Evolutionary conservation across 2,329 filamentous ascomycete genomes (phyloP), one percentile per base, ranked within the genome.

Genomic region (Albifimbria verrucaria): DNA sequence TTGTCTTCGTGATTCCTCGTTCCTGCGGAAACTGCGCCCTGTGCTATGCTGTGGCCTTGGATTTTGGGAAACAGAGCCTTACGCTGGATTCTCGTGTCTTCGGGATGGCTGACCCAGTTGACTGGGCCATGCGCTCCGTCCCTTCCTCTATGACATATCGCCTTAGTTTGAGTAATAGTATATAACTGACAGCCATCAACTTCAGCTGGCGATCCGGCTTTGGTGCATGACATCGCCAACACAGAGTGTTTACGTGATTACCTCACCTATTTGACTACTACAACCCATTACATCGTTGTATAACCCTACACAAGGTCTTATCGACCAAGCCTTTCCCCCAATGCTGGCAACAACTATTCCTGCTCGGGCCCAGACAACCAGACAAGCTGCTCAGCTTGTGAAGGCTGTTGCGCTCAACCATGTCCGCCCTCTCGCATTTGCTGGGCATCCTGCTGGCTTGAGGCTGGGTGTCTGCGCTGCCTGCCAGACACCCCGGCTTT

Each of bases 401-500:
- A 36, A 26, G 21, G 23, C 52, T 24, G 36, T 39, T 44, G 42
- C 22, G 5, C 32, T 39, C 12, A 6, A 12, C 32, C 32, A 39
- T 39, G 32, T 39, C 32, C 32, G 11, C 4, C 32, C 32, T n/a
- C 5, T 39, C 12, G 11, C 6, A 39, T 12, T 39, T 15, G 12
- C 12, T 6, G 32, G 4, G 18, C 32, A 12, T 4, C 39, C 61
- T 2, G 26, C 53, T 6, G 46, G 51, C 12, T 47, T 55, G 44
- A 56, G 57, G 43, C 53, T 61, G 11, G 44, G 53, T n/a, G 26
- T 59, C 49, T 36, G 55, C 51, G 11, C 51, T 52, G 15, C 51
- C 51, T 49, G 52, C n/a, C 59, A 58, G n/a, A 50, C 52, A 43
- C 28, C 65, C 22, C 69, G 72, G 48, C 55, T 61, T 54, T 83